These are phyloP conservation scores for Cyanodermella asteris DNA, from an alignment of 2,329 filamentous ascomycete genomes.

Conservation along the genomic window DNA sequence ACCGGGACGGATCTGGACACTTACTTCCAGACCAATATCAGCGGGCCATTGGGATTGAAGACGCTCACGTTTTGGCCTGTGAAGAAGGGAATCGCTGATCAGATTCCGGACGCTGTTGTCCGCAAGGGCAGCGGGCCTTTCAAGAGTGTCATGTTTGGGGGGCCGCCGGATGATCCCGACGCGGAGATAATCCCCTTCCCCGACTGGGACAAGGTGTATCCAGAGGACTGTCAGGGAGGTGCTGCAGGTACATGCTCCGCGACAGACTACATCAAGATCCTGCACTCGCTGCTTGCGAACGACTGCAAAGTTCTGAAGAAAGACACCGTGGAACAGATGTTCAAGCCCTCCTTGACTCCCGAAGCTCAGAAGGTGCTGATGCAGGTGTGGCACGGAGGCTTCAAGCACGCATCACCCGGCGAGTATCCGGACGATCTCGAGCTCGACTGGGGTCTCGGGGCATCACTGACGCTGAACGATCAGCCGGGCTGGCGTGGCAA, in stretches of 20 bases:
- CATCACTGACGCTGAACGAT: constrained; percentile 11
- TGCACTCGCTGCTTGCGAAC: constrained; percentile 12
- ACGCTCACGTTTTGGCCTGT: constrained; percentile 4
- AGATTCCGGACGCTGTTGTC: constrained; percentile 1
- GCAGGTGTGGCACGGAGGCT: constrained; percentile 3
- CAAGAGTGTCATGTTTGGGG: constrained; percentile 1
- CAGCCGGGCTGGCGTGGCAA: constrained; percentile 9
- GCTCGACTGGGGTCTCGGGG: constrained; percentile 14
- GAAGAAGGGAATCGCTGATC: constrained; percentile 3
- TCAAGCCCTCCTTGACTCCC: constrained; percentile 12
- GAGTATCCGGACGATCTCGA: constrained; percentile 6
- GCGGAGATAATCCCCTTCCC: too few relatives aligned
- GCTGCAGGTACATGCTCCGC: constrained; percentile 5
- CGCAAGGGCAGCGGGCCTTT: constrained; percentile 1
- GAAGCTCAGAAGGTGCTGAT: constrained; percentile 4
- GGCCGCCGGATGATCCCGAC: constrained; percentile 7
- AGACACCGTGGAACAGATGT: constrained; percentile 12
- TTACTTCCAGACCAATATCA: constrained; percentile 3
- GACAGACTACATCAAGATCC: constrained; percentile 11
- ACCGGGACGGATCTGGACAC: constrained; percentile 1
- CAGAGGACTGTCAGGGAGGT: too few relatives aligned
- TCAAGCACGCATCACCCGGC: constrained; percentile 11
- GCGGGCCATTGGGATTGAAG: constrained; percentile 1
- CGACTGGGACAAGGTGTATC: constrained; percentile 5
- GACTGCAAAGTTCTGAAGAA: constrained; percentile 12